Evolutionary conservation across 805 yeast species (phyloP).

Genomic region (Hermanozyma aechmeae): DNA sequence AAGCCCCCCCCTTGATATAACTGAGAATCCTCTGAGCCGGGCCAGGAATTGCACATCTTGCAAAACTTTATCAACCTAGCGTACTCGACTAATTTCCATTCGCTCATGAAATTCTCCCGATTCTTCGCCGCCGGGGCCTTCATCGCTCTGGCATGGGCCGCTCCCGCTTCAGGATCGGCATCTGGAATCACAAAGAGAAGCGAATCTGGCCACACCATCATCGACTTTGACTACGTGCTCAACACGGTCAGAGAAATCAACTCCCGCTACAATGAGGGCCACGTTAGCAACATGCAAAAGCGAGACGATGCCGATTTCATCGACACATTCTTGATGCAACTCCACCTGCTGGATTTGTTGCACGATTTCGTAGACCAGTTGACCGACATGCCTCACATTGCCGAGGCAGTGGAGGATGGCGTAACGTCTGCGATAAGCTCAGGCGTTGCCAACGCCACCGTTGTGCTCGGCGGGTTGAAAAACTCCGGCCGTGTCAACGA

Average conservation of each 20-base stretch:
- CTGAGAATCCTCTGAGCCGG: too few relatives aligned
- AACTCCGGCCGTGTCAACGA: slow-evolving; percentile 8
- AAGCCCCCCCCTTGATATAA: too few relatives aligned
- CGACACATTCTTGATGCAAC: slow-evolving; percentile 8
- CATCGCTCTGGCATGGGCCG: slow-evolving; percentile 14
- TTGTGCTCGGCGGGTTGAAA: slow-evolving; percentile 8
- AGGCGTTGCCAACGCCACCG: slow-evolving; percentile 9
- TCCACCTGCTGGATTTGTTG: slow-evolving; percentile 8
- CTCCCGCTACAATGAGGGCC: slow-evolving; percentile 4
- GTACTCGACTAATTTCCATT: too few relatives aligned
- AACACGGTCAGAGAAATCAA: slow-evolving; percentile 6
- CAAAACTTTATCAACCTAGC: too few relatives aligned
- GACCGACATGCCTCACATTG: slow-evolving; percentile 8
- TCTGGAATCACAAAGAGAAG: slow-evolving; percentile 7
- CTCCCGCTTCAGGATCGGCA: slow-evolving; percentile 10
- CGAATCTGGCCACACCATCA: slow-evolving; percentile 5
- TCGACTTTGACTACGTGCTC: slow-evolving; percentile 9
- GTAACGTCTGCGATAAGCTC: slow-evolving; percentile 7
- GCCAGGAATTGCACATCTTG: too few relatives aligned
- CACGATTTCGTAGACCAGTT: slow-evolving; percentile 11
- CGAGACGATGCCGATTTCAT: slow-evolving; percentile 10
- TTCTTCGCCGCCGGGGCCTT: slow-evolving; percentile 10
- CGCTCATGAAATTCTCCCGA: too few relatives aligned
- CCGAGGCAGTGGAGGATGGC: slow-evolving; percentile 7
- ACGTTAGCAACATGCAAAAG: slow-evolving; percentile 4